Base-by-base conservation (phyloP, 1,284 basidiomycete species). In the Ustanciosporium gigantosporum region DNA sequence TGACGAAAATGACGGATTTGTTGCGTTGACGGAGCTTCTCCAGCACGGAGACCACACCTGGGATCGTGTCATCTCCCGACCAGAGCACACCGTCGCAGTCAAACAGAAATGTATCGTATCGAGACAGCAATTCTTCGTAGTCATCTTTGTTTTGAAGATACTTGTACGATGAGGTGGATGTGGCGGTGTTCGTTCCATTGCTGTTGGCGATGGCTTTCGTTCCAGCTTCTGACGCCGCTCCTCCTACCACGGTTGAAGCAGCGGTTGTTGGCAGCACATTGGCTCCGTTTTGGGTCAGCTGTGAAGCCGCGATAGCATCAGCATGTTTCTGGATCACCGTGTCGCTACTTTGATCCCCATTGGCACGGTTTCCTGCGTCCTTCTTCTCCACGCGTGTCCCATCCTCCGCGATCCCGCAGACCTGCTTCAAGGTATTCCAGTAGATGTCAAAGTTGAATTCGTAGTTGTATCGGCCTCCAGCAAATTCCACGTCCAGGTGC, bases 1-100 rank as follows among this genome's bases (percentile, higher is more conserved):
- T 96, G 29, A 97, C 92, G 77, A 97, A 99, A 31, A 97, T 82
- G 41, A 98, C 81, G 51, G 85, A 84, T 82, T 97, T 98, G 44
- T 88, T 90, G 87, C 73, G 46, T 19, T 37, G 45, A 21, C 68
- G 56, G 16, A 81, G 61, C 50, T 75, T 70, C 17, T 67, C 40
- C 19, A 70, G 46, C 60, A 78, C 70, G 87, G 84, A 67, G 8
- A 55, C 55, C 5, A 60, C 68, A 13, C 66, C 66, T 3, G 68
- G 58, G 17, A 77, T 70, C 9, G 59, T 53, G 14, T 72, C 72
- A 25, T 90, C 87, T n/a, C 90, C 94, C 90, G 46, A 96, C 83
- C 37, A 96, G 15, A 80, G 65, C 2, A 81, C 94, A 19, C 94
- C 94, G 77, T 98, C 94, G 78, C 92, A 98, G 80, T 98, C 95